Conservation (phyloP, 495 filamentous ascomycete species). For the Immersiella caudata region DNA sequence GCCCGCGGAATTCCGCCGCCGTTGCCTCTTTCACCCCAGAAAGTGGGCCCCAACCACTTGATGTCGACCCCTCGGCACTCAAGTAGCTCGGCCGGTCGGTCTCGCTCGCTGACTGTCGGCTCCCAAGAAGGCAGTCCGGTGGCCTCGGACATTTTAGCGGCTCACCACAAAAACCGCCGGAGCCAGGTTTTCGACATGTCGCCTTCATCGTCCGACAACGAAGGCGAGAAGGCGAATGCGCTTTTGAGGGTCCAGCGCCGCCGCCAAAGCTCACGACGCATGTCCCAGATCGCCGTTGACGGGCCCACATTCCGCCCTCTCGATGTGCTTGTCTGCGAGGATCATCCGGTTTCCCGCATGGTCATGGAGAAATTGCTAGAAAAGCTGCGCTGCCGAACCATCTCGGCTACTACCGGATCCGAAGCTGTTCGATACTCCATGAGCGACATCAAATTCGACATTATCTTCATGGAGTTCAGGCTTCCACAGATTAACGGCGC, state of each 20-base stretch:
- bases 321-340: conserved; percentile 95
- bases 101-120: conserved; percentile 89
- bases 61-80: conserved; percentile 51
- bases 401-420: conserved; percentile 81
- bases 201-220: conserved; percentile 96
- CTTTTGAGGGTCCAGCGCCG: conserved; percentile 91
- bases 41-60: conserved; percentile 34
- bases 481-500: conserved; percentile 91
- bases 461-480: conserved; percentile 97
- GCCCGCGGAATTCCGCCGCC: conserved; percentile 59
- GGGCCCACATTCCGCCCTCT: conserved; percentile 86
- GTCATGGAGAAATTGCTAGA: conserved; percentile 97
- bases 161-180: conserved; percentile 82
- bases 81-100: conserved; percentile 56
- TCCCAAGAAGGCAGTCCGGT: conserved; percentile 83
- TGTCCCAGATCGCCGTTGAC: conserved; percentile 82
- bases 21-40: conserved; percentile 55
- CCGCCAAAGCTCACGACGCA: conserved; percentile 84
- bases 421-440: conserved; percentile 91
- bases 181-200: conserved; percentile 97
- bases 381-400: conserved; percentile 93
- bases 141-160: conserved; percentile 65
- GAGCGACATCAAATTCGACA: conserved; percentile 92
- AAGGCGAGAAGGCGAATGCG: conserved; percentile 87
- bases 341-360: conserved; percentile 94